phyloP scores from a whole-genome alignment of 31 red algal species.

The Bonnemaisonia californica region DNA sequence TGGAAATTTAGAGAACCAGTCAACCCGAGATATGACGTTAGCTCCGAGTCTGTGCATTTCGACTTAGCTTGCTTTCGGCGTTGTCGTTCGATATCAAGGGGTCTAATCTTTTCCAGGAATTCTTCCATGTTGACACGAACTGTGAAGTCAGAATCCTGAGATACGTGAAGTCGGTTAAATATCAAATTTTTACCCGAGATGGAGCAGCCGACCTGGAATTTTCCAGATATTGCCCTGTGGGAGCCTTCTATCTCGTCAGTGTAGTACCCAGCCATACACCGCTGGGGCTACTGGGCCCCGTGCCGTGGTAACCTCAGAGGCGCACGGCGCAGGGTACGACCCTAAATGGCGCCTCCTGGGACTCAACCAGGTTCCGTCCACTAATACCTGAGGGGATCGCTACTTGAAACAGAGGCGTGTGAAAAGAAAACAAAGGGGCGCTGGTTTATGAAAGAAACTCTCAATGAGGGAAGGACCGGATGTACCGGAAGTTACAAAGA shows the following conservation, averaged over 20 bases:
- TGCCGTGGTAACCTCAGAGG: too few relatives aligned
- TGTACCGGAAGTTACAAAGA: too few relatives aligned
- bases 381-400: too few relatives aligned
- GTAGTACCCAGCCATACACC: too few relatives aligned
- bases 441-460: too few relatives aligned
- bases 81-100: not conserved
- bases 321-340: too few relatives aligned
- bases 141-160: not conserved
- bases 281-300: too few relatives aligned
- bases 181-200: not conserved
- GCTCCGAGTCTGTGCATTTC: not conserved
- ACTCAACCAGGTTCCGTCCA: too few relatives aligned
- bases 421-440: too few relatives aligned
- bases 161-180: not conserved
- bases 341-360: too few relatives aligned
- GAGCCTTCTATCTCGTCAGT: not conserved
- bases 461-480: too few relatives aligned
- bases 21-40: not conserved
- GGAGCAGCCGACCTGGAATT: not conserved
- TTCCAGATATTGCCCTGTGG: not conserved
- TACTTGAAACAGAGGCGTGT: too few relatives aligned
- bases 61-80: not conserved
- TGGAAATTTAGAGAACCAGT: conserved; percentile 4
- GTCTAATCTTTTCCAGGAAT: not conserved
- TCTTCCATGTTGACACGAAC: not conserved